Conservation (phyloP, 2,329 filamentous ascomycete genomes). For the Sporothrix inflata region DNA sequence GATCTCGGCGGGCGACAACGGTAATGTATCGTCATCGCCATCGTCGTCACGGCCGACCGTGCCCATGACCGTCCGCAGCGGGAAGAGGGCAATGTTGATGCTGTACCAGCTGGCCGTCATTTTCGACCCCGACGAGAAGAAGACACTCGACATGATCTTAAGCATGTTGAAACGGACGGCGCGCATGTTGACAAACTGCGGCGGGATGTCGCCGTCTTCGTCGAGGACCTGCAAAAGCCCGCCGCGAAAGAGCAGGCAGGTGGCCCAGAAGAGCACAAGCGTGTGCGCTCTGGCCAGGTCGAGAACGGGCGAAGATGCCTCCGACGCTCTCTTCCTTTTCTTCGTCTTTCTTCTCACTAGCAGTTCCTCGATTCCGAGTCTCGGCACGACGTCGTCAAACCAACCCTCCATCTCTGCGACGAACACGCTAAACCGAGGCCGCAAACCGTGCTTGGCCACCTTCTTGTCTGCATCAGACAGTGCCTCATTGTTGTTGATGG, state of each 20-base stretch:
- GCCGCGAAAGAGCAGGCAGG: not conserved
- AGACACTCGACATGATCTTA: not conserved
- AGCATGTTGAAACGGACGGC: constrained; percentile 21
- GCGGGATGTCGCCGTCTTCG: not conserved
- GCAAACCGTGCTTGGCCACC: not conserved
- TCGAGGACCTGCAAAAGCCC: not conserved
- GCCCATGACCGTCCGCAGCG: constrained; percentile 12
- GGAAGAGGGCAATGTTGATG: constrained; percentile 25
- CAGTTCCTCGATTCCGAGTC: constrained; percentile 5
- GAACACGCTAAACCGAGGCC: not conserved
- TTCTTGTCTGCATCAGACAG: not conserved
- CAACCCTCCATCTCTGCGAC: not conserved
- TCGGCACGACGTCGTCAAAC: not conserved
- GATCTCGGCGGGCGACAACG: constrained; percentile 6
- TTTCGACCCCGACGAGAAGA: not conserved
- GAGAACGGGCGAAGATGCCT: not conserved
- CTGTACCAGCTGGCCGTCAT: constrained; percentile 7
- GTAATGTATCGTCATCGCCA: not conserved
- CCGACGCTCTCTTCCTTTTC: not conserved
- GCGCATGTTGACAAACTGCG: constrained; percentile 7
- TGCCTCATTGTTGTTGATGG: not conserved
- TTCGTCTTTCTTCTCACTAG: not conserved
- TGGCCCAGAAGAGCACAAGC: constrained; percentile 19
- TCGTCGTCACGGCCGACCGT: not conserved
- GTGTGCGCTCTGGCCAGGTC: constrained; percentile 14